These are phyloP conservation scores for Beauveria sp. DNA, from an alignment of 2,329 filamentous ascomycete species.

Conservation along the genomic window DNA sequence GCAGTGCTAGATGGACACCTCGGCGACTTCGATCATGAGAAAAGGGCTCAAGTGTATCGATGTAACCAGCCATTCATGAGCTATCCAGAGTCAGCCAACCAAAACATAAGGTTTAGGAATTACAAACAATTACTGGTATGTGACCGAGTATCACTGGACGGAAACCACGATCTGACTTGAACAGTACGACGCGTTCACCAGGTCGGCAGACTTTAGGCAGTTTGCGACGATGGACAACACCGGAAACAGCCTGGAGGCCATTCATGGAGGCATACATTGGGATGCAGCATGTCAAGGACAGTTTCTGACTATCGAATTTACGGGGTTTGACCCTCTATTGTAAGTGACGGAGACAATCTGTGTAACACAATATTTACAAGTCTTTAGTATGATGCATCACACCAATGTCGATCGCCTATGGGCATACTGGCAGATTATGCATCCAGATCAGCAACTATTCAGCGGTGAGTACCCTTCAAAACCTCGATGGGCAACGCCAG, in stretches of 20 bases:
- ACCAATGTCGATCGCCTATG: slow-evolving; percentile 58
- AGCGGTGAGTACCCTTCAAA: slow-evolving; percentile 25
- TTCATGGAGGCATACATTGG: slow-evolving; percentile 37
- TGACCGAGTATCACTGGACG: not conserved
- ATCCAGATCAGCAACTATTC: slow-evolving; percentile 29
- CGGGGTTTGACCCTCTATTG: slow-evolving; percentile 41
- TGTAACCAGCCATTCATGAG: slow-evolving; percentile 26
- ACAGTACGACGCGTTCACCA: slow-evolving; percentile 36
- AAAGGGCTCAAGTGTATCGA: slow-evolving; percentile 31
- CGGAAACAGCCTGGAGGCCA: slow-evolving; percentile 34
- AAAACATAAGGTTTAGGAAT: slow-evolving; percentile 21
- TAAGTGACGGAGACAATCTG: slow-evolving; percentile 17
- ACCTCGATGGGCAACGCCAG: slow-evolving; percentile 33
- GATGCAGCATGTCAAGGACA: slow-evolving; percentile 33
- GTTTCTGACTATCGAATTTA: slow-evolving; percentile 32
- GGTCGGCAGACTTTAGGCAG: slow-evolving; percentile 26
- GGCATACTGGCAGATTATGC: slow-evolving; percentile 44
- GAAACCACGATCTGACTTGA: slow-evolving; percentile 9
- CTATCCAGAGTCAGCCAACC: slow-evolving; percentile 34
- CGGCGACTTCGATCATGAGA: slow-evolving; percentile 24
- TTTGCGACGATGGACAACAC: slow-evolving; percentile 27
- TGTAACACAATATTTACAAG: not conserved
- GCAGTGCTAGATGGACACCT: slow-evolving; percentile 30
- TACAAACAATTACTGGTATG: slow-evolving; percentile 36
- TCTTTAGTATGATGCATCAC: slow-evolving; percentile 37